These are phyloP conservation scores for Cardiospermum halicacabum DNA, from an alignment of 345 rosid genomes.

Conservation along the genomic window DNA sequence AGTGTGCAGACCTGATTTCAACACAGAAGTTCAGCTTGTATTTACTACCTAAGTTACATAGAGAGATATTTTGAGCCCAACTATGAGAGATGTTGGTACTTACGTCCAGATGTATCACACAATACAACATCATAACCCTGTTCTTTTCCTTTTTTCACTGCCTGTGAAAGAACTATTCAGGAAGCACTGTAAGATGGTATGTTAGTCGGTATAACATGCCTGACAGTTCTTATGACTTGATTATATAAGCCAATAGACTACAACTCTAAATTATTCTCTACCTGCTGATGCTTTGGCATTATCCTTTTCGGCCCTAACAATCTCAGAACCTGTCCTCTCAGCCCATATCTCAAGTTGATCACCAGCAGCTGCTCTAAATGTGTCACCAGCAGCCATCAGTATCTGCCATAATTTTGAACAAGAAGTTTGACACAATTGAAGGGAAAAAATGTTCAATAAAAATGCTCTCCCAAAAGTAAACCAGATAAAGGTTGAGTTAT, in stretches of 20 bases:
- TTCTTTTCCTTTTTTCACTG: conserved; percentile 88
- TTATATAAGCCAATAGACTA: conserved; percentile 1
- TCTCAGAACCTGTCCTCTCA: conserved; percentile 88
- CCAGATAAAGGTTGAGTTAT: background rate
- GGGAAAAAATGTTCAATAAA: background rate
- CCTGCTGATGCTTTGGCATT: conserved; percentile 92
- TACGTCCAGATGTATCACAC: conserved; percentile 97
- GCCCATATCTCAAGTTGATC: conserved; percentile 98
- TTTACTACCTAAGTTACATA: conserved; percentile 18
- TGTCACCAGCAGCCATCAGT: conserved; percentile 97
- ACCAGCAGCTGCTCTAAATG: conserved; percentile 97
- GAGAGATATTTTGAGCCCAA: conserved; percentile 10
- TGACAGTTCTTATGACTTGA: background rate
- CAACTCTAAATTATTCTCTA: conserved; percentile 20
- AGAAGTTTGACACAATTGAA: conserved; percentile 19
- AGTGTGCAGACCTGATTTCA: conserved; percentile 79
- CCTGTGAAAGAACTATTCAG: conserved; percentile 85
- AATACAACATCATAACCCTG: conserved; percentile 81
- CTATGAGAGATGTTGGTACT: conserved; percentile 28
- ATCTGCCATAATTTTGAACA: conserved; percentile 47
- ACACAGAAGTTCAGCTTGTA: conserved; percentile 8
- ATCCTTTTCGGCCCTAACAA: conserved; percentile 67
- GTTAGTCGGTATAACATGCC: conserved; percentile 21
- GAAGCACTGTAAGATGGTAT: conserved; percentile 45
- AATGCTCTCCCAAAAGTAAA: background rate